Base-by-base conservation (phyloP, 2,329 filamentous ascomycete species). In the Fusarium drepaniforme region DNA sequence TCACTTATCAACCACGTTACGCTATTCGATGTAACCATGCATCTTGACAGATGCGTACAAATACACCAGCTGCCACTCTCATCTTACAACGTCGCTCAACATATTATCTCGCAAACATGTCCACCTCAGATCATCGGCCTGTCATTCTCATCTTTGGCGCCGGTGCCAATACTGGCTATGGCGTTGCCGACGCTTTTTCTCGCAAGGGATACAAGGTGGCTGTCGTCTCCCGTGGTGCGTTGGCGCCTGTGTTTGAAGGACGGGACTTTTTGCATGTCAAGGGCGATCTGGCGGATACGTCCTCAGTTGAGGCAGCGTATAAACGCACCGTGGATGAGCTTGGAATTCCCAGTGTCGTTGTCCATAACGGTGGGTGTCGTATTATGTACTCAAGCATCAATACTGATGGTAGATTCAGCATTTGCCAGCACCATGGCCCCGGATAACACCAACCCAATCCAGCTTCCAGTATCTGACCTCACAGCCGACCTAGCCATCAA, bases 61-160 rank as follows among this genome's bases (percentile, higher is more conserved):
- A 58, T 58, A 58, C n/a, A 15, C n/a, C 30, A 21, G 12, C 12
- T 7, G 33, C 12, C 33, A 15, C 33, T 35, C 8, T 35, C 8
- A 16, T 23, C 21, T 21, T 37, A 2, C 21, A 37, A 57, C 53
- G 3, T 30, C 13, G 8, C 12, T 1, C 4, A 57, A 37, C 53
- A 57, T 11, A 16, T 23, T 21, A 18, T 57, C 8, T 7, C 2
- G 15, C n/a, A 37, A 57, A 9, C 33, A 58, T 58, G 53, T 38
- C 53, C 21, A 13, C 33, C 13, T 7, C 33, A n/a, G 23, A 37
- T 25, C 8, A 37, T 13, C 46, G n/a, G 9, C 40, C 53, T 9
- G 13, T 62, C 0, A 65, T 25, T 11, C 67, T 74, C 7, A 65
- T 74, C 13, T 64, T 74, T 6, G 71, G 71, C 3, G 67, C 71